A percentile compares a stretch with the other conserved stretches of the same genome.
These are phyloP conservation scores for Silene conica DNA, from an alignment of 148 eudicot genomes.

Conservation along the genomic window DNA sequence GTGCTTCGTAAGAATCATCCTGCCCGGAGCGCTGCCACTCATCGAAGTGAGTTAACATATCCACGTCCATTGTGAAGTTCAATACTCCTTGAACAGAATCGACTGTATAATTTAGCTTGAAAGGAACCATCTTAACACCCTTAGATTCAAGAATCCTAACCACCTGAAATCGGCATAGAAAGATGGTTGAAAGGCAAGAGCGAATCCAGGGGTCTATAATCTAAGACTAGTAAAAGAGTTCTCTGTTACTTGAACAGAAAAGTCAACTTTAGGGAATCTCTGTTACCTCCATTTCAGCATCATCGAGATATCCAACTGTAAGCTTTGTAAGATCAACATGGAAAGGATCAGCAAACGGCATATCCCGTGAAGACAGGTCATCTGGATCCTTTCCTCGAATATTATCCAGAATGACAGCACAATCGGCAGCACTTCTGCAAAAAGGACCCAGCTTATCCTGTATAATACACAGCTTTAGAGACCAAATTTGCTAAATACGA, in stretches of 20 bases:
- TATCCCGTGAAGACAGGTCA: slow-evolving; percentile 69
- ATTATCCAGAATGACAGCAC: slow-evolving; percentile 58
- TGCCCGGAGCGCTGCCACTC: slow-evolving; percentile 78
- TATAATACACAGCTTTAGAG: neutral
- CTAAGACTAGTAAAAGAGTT: neutral
- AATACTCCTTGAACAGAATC: slow-evolving; percentile 78
- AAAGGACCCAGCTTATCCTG: slow-evolving; percentile 97
- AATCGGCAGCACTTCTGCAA: slow-evolving; percentile 83
- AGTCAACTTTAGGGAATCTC: neutral
- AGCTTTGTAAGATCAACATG: slow-evolving; percentile 67
- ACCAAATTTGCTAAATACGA: neutral
- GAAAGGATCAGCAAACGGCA: slow-evolving; percentile 67
- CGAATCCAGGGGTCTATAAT: neutral
- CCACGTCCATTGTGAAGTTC: slow-evolving; percentile 89
- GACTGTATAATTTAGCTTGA: slow-evolving; percentile 72
- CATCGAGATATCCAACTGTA: slow-evolving; percentile 82
- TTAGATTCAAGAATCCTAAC: slow-evolving; percentile 62
- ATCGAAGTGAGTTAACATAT: slow-evolving; percentile 87
- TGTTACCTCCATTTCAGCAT: slow-evolving; percentile 84
- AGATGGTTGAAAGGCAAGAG: neutral
- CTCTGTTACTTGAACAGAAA: neutral
- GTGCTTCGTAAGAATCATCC: slow-evolving; percentile 79
- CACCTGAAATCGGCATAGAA: slow-evolving; percentile 42
- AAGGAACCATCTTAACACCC: slow-evolving; percentile 89
- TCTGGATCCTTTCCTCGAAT: slow-evolving; percentile 85